Conservation (phyloP, 2,329 filamentous ascomycete genomes). For the Cercospora beticola region DNA sequence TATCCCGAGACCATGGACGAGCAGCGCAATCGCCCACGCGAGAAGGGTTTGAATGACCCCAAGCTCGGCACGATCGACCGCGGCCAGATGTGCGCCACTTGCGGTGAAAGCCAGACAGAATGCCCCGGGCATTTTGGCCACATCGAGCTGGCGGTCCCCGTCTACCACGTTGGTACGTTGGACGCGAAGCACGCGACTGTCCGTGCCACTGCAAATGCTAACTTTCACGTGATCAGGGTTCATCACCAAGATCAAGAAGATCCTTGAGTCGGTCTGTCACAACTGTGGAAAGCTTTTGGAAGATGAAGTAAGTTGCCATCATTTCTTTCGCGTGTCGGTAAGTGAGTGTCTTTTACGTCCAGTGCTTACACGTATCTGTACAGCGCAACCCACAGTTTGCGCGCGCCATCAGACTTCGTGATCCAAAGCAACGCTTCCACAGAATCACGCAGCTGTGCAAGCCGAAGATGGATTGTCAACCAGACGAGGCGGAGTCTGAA, state of each 20-base stretch:
- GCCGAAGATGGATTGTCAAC: slow-evolving; percentile 79
- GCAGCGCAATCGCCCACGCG: slow-evolving; percentile 82
- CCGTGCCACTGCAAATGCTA: not conserved
- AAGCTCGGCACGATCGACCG: slow-evolving; percentile 95
- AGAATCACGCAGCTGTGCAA: slow-evolving; percentile 91
- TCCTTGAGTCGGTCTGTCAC: slow-evolving; percentile 97
- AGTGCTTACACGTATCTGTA: slow-evolving; percentile 47
- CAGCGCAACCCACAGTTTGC: slow-evolving; percentile 83
- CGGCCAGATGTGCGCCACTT: slow-evolving; percentile 93
- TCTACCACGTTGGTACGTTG: slow-evolving; percentile 74
- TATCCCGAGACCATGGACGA: slow-evolving; percentile 99
- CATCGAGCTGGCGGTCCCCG: slow-evolving; percentile 94
- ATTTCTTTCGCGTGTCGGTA: slow-evolving; percentile 11
- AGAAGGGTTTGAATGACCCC: slow-evolving; percentile 91
- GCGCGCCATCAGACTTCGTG: slow-evolving; percentile 77
- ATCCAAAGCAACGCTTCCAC: slow-evolving; percentile 93
- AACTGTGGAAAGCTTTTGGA: slow-evolving; percentile 97
- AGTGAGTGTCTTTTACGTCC: slow-evolving; percentile 32
- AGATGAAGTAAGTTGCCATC: slow-evolving; percentile 86
- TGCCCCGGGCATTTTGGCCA: slow-evolving; percentile 98
- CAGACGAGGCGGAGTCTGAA: slow-evolving; percentile 70
- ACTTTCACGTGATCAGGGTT: slow-evolving; percentile 63
- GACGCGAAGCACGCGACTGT: slow-evolving; percentile 9
- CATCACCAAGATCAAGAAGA: slow-evolving; percentile 98
- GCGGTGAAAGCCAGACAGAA: slow-evolving; percentile 90